Evolutionary conservation across 129 eudicot genomes (phyloP).

Genomic region (sunflower (Helianthus annuus)): DNA sequence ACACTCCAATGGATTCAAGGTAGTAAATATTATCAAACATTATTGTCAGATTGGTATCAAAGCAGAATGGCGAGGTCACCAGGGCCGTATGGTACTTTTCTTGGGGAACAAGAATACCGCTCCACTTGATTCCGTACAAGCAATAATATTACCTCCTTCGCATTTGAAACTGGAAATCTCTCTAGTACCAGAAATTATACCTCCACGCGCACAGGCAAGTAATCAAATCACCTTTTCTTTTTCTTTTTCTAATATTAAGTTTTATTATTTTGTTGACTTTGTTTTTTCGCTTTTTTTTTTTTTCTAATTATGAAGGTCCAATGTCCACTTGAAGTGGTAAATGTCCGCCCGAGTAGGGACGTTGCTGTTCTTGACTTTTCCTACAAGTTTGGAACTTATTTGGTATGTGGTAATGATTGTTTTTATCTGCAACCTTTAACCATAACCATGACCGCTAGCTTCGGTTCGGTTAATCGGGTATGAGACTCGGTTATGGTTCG

Average conservation of each 20-base stretch:
- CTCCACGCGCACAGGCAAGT: slow-evolving; percentile 93
- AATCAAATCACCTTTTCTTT: background rate
- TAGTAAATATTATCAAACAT: slow-evolving; percentile 10
- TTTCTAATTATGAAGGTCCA: slow-evolving; percentile 61
- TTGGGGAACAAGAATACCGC: slow-evolving; percentile 91
- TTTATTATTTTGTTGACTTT: slow-evolving; percentile 8
- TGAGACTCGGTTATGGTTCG: too few species aligned
- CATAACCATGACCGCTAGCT: too few species aligned
- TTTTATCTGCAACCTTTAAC: background rate
- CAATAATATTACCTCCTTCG: slow-evolving; percentile 73
- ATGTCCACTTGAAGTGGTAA: slow-evolving; percentile 94
- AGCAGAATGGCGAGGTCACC: slow-evolving; percentile 98
- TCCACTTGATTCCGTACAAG: slow-evolving; percentile 84
- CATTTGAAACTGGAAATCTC: slow-evolving; percentile 82
- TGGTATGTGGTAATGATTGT: slow-evolving; percentile 49
- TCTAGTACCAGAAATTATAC: slow-evolving; percentile 86
- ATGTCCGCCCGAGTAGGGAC: slow-evolving; percentile 88
- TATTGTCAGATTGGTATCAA: slow-evolving; percentile 81
- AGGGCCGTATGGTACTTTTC: slow-evolving; percentile 84
- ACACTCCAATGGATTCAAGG: background rate
- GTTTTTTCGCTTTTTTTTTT: background rate
- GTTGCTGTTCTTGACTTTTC: slow-evolving; percentile 96
- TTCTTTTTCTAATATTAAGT: background rate
- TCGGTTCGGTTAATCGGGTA: too few species aligned
- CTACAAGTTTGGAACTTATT: slow-evolving; percentile 64